A percentile compares a stretch with the other conserved stretches of the same genome.
These are phyloP conservation scores for Podaxis carcinomalis DNA, from an alignment of 768 basidiomycete species.

Conservation along the genomic window DNA sequence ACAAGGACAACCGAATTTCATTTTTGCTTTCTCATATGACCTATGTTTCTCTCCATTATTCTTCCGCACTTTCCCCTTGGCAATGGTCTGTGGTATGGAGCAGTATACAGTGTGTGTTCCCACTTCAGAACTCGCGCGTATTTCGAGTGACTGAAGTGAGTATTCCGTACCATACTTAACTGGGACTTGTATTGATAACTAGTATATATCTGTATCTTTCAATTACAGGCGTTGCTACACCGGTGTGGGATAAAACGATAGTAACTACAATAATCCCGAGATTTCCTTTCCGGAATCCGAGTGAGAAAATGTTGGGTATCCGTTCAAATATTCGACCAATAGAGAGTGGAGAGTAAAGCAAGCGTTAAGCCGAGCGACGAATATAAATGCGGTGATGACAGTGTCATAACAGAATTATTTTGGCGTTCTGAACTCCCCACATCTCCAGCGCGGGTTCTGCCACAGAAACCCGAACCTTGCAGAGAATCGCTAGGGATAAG, in stretches of 20 bases:
- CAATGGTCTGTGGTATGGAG: too few relatives aligned
- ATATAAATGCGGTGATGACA: not conserved
- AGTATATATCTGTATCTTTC: too few relatives aligned
- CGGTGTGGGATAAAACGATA: not conserved
- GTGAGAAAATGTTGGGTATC: not conserved
- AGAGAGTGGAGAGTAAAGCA: not conserved
- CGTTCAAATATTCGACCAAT: not conserved
- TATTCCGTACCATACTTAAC: too few relatives aligned
- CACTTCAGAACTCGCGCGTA: too few relatives aligned
- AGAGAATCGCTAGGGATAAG: slow-evolving; percentile 40
- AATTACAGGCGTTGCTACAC: not conserved
- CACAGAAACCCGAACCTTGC: slow-evolving; percentile 36
- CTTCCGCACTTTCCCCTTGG: too few relatives aligned
- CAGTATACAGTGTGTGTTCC: too few relatives aligned
- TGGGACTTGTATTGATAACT: too few relatives aligned
- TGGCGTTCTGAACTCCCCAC: not conserved
- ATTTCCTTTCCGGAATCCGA: not conserved
- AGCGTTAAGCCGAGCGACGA: not conserved
- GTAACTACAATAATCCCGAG: too few relatives aligned
- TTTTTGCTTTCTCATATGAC: too few relatives aligned
- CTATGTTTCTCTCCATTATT: too few relatives aligned
- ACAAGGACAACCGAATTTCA: too few relatives aligned
- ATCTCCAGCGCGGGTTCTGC: slow-evolving; percentile 15
- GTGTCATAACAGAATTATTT: not conserved
- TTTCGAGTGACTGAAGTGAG: too few relatives aligned